Evolutionary conservation across 2,329 filamentous ascomycete genomes (phyloP).

Genomic region (Fusarium sulawesiense): DNA sequence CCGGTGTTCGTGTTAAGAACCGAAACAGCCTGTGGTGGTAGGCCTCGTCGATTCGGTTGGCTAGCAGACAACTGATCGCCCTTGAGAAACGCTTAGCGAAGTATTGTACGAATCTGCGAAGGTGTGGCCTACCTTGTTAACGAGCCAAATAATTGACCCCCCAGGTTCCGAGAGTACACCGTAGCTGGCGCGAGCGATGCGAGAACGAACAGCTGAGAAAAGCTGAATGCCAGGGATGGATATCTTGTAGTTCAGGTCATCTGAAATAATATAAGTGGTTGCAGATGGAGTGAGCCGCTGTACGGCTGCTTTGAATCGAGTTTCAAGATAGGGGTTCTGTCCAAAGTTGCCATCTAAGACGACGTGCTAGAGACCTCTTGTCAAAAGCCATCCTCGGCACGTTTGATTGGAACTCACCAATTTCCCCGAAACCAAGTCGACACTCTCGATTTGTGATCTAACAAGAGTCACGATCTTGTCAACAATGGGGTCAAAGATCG

Average conservation of each 20-base stretch:
- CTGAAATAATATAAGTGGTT: accelerated
- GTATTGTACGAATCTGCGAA: not conserved
- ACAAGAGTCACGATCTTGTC: not conserved
- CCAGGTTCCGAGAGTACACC: not conserved
- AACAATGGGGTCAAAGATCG: not conserved
- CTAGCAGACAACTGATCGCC: not conserved
- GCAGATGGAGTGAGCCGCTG: not conserved
- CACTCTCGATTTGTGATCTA: not conserved
- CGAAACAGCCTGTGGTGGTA: not conserved
- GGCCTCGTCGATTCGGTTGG: not conserved
- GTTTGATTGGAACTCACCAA: not conserved
- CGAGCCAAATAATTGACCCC: not conserved
- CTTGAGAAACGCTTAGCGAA: not conserved
- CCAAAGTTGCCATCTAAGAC: not conserved
- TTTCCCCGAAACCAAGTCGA: not conserved
- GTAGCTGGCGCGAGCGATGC: not conserved
- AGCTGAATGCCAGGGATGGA: not conserved
- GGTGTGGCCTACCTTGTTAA: accelerated
- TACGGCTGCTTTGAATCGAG: not conserved
- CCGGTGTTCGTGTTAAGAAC: accelerated
- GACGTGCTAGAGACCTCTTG: not conserved
- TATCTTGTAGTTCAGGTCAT: accelerated
- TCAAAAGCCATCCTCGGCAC: not conserved
- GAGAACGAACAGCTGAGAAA: not conserved
- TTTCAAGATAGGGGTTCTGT: not conserved